Conservation (phyloP, 1,284 basidiomycete genomes). For the Leccinum fallax region DNA sequence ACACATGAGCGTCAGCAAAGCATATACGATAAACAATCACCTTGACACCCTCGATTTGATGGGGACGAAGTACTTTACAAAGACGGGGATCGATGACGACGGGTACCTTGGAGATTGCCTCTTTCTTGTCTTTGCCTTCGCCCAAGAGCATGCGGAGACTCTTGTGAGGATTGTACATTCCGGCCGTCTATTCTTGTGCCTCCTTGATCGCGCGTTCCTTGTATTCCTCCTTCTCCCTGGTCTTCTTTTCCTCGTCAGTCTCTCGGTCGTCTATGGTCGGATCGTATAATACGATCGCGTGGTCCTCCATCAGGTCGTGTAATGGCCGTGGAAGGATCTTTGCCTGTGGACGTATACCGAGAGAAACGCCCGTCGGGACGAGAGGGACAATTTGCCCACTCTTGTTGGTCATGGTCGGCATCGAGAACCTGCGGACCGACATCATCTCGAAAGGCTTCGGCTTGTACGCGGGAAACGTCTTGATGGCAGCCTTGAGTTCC, state of each 20-base stretch:
- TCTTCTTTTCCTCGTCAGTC: slow-evolving; percentile 79
- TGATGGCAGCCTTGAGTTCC: slow-evolving; percentile 60
- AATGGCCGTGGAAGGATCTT: slow-evolving; percentile 89
- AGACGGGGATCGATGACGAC: slow-evolving; percentile 95
- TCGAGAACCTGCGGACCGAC: slow-evolving; percentile 66
- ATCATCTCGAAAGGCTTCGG: slow-evolving; percentile 77
- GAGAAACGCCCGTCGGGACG: slow-evolving; percentile 69
- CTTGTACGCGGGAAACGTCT: slow-evolving; percentile 82
- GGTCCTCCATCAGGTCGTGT: slow-evolving; percentile 96
- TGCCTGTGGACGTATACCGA: slow-evolving; percentile 85
- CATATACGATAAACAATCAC: slow-evolving; percentile 43
- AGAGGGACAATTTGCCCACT: slow-evolving; percentile 74
- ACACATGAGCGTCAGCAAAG: slow-evolving; percentile 8
- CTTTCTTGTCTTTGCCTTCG: slow-evolving; percentile 68
- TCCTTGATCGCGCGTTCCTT: slow-evolving; percentile 66
- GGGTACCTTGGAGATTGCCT: slow-evolving; percentile 80
- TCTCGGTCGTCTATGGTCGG: slow-evolving; percentile 94
- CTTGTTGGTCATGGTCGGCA: slow-evolving; percentile 86
- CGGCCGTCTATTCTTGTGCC: slow-evolving; percentile 64
- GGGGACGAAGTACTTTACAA: slow-evolving; percentile 88
- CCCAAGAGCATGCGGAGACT: slow-evolving; percentile 86
- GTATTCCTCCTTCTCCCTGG: slow-evolving; percentile 69
- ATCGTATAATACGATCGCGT: slow-evolving; percentile 97
- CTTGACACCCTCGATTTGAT: slow-evolving; percentile 98
- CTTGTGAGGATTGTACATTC: slow-evolving; percentile 90